These are phyloP conservation scores for Axilococcus clingmanii DNA, from an alignment of 139 green algal genomes.

Conservation along the genomic window DNA sequence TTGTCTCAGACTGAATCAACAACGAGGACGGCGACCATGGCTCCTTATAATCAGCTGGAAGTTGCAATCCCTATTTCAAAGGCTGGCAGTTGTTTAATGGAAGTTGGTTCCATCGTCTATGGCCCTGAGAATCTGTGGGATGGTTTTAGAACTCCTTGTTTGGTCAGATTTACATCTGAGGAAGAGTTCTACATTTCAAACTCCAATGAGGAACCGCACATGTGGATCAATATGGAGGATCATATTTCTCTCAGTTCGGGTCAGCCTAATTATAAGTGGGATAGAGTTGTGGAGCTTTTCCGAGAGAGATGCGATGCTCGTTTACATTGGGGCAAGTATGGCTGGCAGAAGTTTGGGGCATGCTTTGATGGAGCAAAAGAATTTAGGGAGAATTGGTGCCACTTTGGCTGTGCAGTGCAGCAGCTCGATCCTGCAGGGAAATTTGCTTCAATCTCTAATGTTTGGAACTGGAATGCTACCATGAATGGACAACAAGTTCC, in stretches of 20 bases:
- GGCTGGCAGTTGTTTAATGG: slow-evolving; percentile 40
- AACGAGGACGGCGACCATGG: slow-evolving; percentile 9
- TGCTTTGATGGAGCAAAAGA: slow-evolving; percentile 14
- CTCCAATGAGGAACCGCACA: slow-evolving; percentile 35
- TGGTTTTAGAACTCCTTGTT: slow-evolving; percentile 30
- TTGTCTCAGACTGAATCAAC: slow-evolving; percentile 24
- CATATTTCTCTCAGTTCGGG: slow-evolving; percentile 37
- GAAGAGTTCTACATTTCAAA: slow-evolving; percentile 56
- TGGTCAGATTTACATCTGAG: slow-evolving; percentile 43
- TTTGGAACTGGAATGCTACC: background rate
- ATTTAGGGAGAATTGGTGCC: slow-evolving; percentile 61
- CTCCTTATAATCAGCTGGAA: slow-evolving; percentile 59
- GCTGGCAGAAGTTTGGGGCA: slow-evolving; percentile 13
- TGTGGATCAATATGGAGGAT: slow-evolving; percentile 79
- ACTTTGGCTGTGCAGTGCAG: slow-evolving; percentile 70
- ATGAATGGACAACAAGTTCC: background rate
- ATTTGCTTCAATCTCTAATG: slow-evolving; percentile 47
- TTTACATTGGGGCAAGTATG: slow-evolving; percentile 73
- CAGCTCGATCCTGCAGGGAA: slow-evolving; percentile 63
- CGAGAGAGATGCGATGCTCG: slow-evolving; percentile 44
- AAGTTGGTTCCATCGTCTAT: slow-evolving; percentile 31
- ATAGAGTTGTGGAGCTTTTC: slow-evolving; percentile 28
- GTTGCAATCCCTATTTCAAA: slow-evolving; percentile 39
- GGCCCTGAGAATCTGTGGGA: slow-evolving; percentile 15
- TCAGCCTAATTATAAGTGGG: slow-evolving; percentile 12